Conservation (phyloP, 164 flowering plant genomes). For the Vitis cinerea region DNA sequence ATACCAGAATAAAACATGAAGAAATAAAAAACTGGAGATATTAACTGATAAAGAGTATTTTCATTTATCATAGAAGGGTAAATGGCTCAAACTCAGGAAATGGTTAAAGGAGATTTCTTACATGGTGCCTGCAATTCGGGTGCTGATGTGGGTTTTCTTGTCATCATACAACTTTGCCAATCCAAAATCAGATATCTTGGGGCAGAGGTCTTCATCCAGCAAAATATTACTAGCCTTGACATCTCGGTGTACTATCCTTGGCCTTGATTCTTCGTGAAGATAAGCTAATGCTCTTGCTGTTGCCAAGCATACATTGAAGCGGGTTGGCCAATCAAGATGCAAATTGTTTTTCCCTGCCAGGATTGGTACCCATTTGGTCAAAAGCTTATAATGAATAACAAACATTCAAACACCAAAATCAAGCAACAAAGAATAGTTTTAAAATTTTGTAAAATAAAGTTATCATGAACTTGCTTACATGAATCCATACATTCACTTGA, state of each 20-base stretch:
- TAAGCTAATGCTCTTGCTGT: conserved; percentile 29
- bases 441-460: no score
- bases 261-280: conserved; percentile 34
- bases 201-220: conserved; percentile 23
- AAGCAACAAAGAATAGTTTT: no score
- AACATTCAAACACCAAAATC: no score
- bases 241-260: conserved; percentile 30
- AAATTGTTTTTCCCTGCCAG: conserved; percentile 13
- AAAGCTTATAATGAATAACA: no score
- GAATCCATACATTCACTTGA: no score
- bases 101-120: conserved; percentile 4
- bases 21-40: not conserved
- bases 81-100: not conserved
- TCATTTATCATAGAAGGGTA: not conserved
- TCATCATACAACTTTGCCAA: conserved; percentile 34
- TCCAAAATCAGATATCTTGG: conserved; percentile 35
- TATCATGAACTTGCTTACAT: no score
- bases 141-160: conserved; percentile 30
- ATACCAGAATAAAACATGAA: no score
- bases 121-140: conserved; percentile 35
- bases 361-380: no score
- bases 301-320: conserved; percentile 23
- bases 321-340: conserved; percentile 18
- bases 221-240: conserved; percentile 31
- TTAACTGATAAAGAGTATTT: not conserved